Conservation (phyloP, 2,329 filamentous ascomycete species). For the Fusarium newnesense region DNA sequence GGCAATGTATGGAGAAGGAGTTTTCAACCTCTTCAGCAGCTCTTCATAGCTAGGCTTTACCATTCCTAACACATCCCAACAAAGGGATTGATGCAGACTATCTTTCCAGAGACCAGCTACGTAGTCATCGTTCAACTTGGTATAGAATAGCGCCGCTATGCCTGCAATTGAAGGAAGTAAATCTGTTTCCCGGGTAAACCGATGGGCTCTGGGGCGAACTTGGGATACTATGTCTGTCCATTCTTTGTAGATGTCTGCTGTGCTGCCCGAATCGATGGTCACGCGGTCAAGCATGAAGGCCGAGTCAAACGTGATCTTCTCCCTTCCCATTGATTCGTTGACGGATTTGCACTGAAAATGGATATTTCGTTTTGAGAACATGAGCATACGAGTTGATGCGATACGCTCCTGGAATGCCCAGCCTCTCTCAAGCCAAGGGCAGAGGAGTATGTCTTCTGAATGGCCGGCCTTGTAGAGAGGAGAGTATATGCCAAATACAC, state of each 20-base stretch:
- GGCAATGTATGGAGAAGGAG: neutral
- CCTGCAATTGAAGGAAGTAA: neutral
- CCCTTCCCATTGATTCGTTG: neutral
- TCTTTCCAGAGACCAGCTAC: neutral
- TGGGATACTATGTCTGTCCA: accelerated
- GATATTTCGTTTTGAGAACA: accelerated
- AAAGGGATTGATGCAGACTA: neutral
- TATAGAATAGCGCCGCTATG: neutral
- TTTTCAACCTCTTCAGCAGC: accelerated
- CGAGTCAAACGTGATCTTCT: too few relatives aligned
- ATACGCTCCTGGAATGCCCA: neutral
- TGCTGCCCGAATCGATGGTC: neutral
- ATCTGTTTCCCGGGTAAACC: neutral
- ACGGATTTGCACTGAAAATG: neutral
- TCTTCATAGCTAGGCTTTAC: neutral
- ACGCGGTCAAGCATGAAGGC: neutral
- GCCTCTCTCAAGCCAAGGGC: accelerated
- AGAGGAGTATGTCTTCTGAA: accelerated
- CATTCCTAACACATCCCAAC: accelerated
- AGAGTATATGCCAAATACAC: accelerated
- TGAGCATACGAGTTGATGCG: neutral
- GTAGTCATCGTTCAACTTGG: neutral
- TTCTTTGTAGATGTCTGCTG: neutral
- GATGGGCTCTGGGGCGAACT: accelerated
- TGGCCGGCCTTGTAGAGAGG: accelerated